Evolutionary conservation across 352 stramenopile genomes (phyloP).

Genomic region (Pythium rishiriense): DNA sequence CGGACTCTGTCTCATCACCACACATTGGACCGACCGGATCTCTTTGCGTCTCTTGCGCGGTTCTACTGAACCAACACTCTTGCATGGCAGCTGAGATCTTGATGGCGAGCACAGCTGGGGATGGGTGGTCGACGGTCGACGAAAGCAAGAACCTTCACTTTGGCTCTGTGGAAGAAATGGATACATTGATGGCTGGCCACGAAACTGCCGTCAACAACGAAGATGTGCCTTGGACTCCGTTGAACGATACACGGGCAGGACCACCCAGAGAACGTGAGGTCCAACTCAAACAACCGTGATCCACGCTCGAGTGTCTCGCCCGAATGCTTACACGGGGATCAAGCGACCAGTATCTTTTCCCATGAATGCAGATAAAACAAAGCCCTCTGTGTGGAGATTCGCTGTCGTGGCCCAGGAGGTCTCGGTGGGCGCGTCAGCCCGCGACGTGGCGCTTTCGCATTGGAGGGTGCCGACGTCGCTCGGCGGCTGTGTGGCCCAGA

Average conservation of each 20-base stretch:
- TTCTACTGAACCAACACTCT: constrained; percentile 21
- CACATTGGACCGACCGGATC: neutral
- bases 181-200: too few relatives aligned
- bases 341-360: too few relatives aligned
- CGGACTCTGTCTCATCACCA: constrained; percentile 9
- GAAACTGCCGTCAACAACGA: too few relatives aligned
- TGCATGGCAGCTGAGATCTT: constrained; percentile 2
- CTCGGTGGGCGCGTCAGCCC: neutral
- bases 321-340: too few relatives aligned
- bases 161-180: constrained; percentile 1
- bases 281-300: too few relatives aligned
- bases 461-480: neutral
- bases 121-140: constrained; percentile 10
- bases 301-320: too few relatives aligned
- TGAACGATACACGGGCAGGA: too few relatives aligned
- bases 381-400: too few relatives aligned
- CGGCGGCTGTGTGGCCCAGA: neutral
- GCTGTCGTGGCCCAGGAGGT: neutral
- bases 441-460: neutral
- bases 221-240: too few relatives aligned
- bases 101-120: neutral
- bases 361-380: too few relatives aligned
- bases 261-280: too few relatives aligned
- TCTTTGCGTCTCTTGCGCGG: neutral
- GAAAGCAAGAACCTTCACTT: constrained; percentile 6